A percentile compares a stretch with the other conserved stretches of the same genome.
Conservation (phyloP, 1,284 basidiomycete species). For the Cerioporus squamosus region DNA sequence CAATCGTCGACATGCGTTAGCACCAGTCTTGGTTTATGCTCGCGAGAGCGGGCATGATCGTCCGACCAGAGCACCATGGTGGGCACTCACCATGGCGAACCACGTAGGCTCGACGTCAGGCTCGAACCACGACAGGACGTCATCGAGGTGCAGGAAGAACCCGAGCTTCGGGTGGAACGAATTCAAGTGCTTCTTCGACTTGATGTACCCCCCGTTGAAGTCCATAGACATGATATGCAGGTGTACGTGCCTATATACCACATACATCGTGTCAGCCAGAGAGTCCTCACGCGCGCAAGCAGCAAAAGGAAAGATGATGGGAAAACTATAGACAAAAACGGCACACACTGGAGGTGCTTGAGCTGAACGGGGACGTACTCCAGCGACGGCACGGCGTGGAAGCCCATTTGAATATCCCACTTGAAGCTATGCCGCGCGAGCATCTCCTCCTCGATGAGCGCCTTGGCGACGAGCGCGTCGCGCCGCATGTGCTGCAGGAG, state of each 20-base stretch:
- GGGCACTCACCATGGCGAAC: conserved; percentile 51
- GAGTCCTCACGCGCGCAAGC: no score
- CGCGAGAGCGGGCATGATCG: background rate
- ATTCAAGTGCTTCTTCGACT: conserved; percentile 94
- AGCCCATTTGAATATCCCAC: conserved; percentile 84
- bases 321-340: background rate
- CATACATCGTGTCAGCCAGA: no score
- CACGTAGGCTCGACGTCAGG: conserved; percentile 60
- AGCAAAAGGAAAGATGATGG: background rate
- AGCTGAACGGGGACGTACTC: conserved; percentile 49
- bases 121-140: conserved; percentile 80
- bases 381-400: conserved; percentile 86
- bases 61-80: background rate
- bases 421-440: conserved; percentile 72
- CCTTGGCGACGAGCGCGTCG: conserved; percentile 59
- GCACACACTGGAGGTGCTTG: conserved; percentile 20
- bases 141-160: conserved; percentile 83
- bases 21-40: background rate
- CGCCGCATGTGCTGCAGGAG: conserved; percentile 59
- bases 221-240: conserved; percentile 90
- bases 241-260: conserved; percentile 72
- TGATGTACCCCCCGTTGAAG: conserved; percentile 74
- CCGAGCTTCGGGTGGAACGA: conserved; percentile 89
- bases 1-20: background rate
- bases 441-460: conserved; percentile 85